Base-by-base conservation (phyloP, 768 basidiomycete species). In the Zangia roseola region DNA sequence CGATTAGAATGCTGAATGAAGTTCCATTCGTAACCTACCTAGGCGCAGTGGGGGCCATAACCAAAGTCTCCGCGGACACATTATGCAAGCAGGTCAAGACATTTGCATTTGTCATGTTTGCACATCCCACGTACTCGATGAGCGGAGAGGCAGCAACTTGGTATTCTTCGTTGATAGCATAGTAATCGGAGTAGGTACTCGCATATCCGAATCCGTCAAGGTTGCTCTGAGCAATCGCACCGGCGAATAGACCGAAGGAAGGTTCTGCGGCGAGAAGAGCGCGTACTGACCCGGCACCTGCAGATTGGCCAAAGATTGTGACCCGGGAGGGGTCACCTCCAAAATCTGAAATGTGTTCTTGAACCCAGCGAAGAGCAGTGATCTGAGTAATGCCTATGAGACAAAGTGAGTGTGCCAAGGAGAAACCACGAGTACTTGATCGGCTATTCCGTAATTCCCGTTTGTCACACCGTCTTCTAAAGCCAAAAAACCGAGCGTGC, bases 221-320 rank as follows among this genome's bases (percentile, higher is more conserved):
- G 54, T 78, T 80, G 58, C 76, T 78, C 52, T 73, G 66, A 1
- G 70, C 64, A 40, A 74, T 72, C 1, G 75, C 72, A 10, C 68
- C 74, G 10, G 67, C 54, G 58, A 74, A 76, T 19, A 70, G 61
- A 1, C 72, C 72, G 40, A 68, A 69, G 1, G 71, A 70, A 6
- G 62, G 62, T 8, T 65, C 57, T 1, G 70, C 65, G 7, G 62
- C 69, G 26, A 75, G 65, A 0, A 73, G 57, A 1, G 69, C 67
- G 17, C 72, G 68, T 0, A 77, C 74, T 6, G 74, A 70, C 31
- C 68, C 72, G 10, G 74, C 79, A 24, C 80, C 81, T 12, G 79
- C 80, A 6, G 75, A 78, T 58, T 84, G 74, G 2, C 81, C 81
- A 50, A 74, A 73, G 20, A 83, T 75, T 4, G 78, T 80, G 40